A percentile compares a stretch with the other conserved stretches of the same genome.
phyloP scores from a whole-genome alignment of 768 basidiomycete species.

The Brasilioporus rufonigricans region DNA sequence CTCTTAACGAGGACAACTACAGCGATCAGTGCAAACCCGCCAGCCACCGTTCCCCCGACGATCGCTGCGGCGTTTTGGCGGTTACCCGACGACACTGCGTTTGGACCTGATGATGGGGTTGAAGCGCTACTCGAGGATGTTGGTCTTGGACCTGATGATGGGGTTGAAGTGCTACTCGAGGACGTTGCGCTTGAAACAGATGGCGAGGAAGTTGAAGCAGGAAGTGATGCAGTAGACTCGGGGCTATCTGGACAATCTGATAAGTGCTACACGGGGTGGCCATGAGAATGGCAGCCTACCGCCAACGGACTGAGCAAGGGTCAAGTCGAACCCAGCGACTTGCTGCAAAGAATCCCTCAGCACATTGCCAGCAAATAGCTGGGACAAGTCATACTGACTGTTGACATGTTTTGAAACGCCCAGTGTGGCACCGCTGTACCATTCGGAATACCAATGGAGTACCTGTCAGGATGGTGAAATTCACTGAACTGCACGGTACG shows the following conservation, averaged over 20 bases:
- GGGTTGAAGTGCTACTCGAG: too few relatives aligned
- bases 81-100: too few relatives aligned
- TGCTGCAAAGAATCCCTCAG: slow-evolving; percentile 22
- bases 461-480: slow-evolving; percentile 33
- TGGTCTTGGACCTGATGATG: too few relatives aligned
- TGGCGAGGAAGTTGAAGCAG: too few relatives aligned
- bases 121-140: too few relatives aligned
- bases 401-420: slow-evolving; percentile 60
- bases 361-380: background rate
- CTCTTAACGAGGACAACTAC: too few relatives aligned
- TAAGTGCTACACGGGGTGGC: background rate
- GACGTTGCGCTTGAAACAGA: too few relatives aligned
- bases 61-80: too few relatives aligned
- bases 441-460: slow-evolving; percentile 44
- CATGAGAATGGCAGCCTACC: slow-evolving; percentile 13
- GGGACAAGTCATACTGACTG: slow-evolving; percentile 30
- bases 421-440: slow-evolving; percentile 55
- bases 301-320: slow-evolving; percentile 34
- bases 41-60: too few relatives aligned
- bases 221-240: too few relatives aligned
- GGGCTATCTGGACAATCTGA: background rate
- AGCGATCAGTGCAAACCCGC: too few relatives aligned
- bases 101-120: too few relatives aligned
- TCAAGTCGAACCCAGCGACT: slow-evolving; percentile 38
- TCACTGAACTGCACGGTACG: background rate